A percentile compares a stretch with the other conserved stretches of the same genome.
phyloP scores from a whole-genome alignment of 176 grass and related monocot genomes.

The Puccinellia tenuiflora region DNA sequence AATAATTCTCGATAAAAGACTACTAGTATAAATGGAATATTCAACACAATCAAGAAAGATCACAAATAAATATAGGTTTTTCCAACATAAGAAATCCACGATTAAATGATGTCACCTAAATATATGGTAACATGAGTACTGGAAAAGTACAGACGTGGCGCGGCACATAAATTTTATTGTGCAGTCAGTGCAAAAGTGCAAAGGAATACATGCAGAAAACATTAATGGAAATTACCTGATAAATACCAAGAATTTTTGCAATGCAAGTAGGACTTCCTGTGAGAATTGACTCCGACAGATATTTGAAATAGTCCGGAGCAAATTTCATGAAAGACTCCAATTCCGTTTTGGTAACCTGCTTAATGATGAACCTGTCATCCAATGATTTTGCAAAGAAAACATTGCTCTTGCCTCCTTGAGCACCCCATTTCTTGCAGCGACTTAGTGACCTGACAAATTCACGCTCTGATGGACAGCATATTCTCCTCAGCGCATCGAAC shows the following conservation, averaged over 20 bases:
- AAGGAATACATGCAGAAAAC: constrained; percentile 2
- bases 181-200: background rate
- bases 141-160: background rate
- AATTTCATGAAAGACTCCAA: constrained; percentile 96
- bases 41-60: background rate
- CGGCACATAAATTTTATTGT: background rate
- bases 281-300: constrained; percentile 75
- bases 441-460: constrained; percentile 96
- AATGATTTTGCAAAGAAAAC: constrained; percentile 99
- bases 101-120: background rate
- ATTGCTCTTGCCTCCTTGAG: constrained; percentile 97
- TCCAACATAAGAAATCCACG: background rate
- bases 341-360: constrained; percentile 94
- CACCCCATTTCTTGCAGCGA: constrained; percentile 98
- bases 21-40: background rate
- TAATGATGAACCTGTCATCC: constrained; percentile 96
- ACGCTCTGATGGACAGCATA: constrained; percentile 86
- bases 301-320: constrained; percentile 87
- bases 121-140: background rate
- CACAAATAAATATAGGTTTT: constrained; percentile 6
- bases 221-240: constrained; percentile 55
- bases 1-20: background rate
- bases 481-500: constrained; percentile 80
- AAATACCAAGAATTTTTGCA: constrained; percentile 97
- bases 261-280: constrained; percentile 89